Base-by-base conservation (phyloP, 1,284 basidiomycete genomes). In the Trichosporon sp. region DNA sequence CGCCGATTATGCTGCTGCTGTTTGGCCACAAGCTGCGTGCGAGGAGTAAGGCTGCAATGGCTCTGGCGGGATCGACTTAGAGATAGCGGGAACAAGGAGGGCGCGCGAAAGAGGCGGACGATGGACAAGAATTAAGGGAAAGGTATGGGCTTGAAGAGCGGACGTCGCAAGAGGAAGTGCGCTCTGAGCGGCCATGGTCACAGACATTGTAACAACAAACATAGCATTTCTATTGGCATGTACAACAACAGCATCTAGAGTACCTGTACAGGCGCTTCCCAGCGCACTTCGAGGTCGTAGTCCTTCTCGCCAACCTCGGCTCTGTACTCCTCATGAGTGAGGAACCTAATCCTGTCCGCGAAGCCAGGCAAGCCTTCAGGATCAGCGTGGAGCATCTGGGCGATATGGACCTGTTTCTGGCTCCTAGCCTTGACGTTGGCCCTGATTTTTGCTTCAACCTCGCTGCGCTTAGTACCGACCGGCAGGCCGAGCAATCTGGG, bases 21-120 rank as follows among this genome's bases (percentile, higher is more conserved):
- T 81, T 73, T 61, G 79, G 80, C 2, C 66, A 71, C 19, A 61
- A 52, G 1, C 66, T 82, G 21, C 65, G 81, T 10, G 74, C 74
- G 2, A 64, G 69, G 25, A 79, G 77, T 32, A 76, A 73, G 63
- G 72, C 81, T 1, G 75, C 79, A 2, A 74, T 72, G 46, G 69
- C 73, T 14, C 65, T 78, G 9, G 74, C 65, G 31, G 31, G 40
- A 11, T 54, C 49, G 11, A 54, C 27, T 8, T 54, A 37, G 34
- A n/a, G n/a, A n/a, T n/a, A n/a, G n/a, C n/a, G n/a, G n/a, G n/a
- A n/a, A n/a, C n/a, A n/a, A n/a, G n/a, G n/a, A n/a, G n/a, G n/a
- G n/a, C n/a, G n/a, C n/a, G n/a, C n/a, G n/a, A n/a, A n/a, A n/a
- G n/a, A n/a, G n/a, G n/a, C n/a, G n/a, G n/a, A n/a, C n/a, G n/a